Conservation (phyloP, 2,329 filamentous ascomycete genomes). For the Colletotrichum shisoi region DNA sequence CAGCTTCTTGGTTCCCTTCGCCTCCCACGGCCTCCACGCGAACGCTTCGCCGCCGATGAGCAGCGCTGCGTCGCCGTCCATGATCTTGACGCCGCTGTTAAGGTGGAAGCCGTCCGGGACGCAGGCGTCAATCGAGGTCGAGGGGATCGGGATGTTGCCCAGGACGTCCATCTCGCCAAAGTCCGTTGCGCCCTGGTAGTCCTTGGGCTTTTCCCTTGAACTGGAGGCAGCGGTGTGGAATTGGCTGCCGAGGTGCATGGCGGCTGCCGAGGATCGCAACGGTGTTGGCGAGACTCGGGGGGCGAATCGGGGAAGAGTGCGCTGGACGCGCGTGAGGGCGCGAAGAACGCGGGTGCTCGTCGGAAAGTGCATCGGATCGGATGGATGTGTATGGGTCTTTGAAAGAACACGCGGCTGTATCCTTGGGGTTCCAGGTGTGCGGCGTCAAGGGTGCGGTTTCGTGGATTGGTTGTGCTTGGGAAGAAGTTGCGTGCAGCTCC, state of each 20-base stretch:
- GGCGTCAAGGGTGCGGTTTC: background rate
- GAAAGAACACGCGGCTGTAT: no score
- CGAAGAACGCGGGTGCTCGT: slow-evolving; percentile 25
- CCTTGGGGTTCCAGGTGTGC: background rate
- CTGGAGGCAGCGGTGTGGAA: slow-evolving; percentile 19
- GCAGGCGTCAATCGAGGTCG: slow-evolving; percentile 85
- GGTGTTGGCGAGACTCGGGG: background rate
- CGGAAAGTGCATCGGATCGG: slow-evolving; percentile 11
- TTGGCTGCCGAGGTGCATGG: slow-evolving; percentile 11
- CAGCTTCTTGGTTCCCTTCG: slow-evolving; percentile 56
- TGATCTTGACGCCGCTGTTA: slow-evolving; percentile 78
- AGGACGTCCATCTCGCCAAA: slow-evolving; percentile 82
- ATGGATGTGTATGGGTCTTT: background rate
- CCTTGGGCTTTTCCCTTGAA: slow-evolving; percentile 13
- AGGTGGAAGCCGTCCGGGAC: slow-evolving; percentile 84
- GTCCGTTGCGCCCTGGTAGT: slow-evolving; percentile 59
- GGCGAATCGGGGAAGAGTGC: slow-evolving; percentile 18
- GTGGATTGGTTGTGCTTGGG: background rate
- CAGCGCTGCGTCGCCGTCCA: slow-evolving; percentile 74
- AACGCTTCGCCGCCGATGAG: slow-evolving; percentile 89
- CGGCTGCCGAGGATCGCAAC: slow-evolving; percentile 13
- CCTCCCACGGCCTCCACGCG: slow-evolving; percentile 82
- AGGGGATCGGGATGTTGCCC: slow-evolving; percentile 74
- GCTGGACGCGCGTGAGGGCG: slow-evolving; percentile 32
- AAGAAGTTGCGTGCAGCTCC: slow-evolving; percentile 5